phyloP scores from a whole-genome alignment of 768 basidiomycete genomes.

The Phlegmacium glaucopus region DNA sequence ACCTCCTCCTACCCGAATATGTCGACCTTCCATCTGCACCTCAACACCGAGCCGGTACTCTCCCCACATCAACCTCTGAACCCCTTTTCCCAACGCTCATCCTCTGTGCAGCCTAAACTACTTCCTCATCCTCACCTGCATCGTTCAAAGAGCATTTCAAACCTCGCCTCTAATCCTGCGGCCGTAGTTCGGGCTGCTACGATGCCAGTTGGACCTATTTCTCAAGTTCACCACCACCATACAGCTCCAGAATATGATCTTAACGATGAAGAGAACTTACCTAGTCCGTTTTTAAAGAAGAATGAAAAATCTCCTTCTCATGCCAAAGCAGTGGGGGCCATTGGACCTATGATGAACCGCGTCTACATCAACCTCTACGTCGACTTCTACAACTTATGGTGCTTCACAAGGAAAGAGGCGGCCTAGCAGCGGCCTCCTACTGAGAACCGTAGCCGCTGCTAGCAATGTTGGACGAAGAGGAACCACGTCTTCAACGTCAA shows the following conservation, averaged over 20 bases:
- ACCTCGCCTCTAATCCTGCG: conserved; percentile 15
- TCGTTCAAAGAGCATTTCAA: conserved; percentile 14
- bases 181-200: conserved; percentile 11
- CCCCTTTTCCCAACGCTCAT: too few species aligned
- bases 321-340: too few species aligned
- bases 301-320: conserved; percentile 38
- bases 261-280: conserved; percentile 79
- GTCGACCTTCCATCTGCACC: too few species aligned
- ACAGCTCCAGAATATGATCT: conserved; percentile 58
- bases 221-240: conserved; percentile 20
- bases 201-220: too few species aligned
- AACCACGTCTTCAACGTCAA: conserved; percentile 10
- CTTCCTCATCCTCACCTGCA: conserved; percentile 43
- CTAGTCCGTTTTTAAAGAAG: too few species aligned
- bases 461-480: conserved; percentile 40
- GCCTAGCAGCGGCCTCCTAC: too few species aligned
- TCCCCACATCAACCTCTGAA: too few species aligned
- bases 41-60: too few species aligned
- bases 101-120: conserved; percentile 37
- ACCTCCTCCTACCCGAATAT: conserved; percentile 45
- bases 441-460: conserved; percentile 61
- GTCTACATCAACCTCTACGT: not conserved
- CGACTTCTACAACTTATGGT: conserved; percentile 4
- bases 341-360: too few species aligned
- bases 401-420: conserved; percentile 42